Conservation (phyloP, 352 stramenopile species). For the Pythium coloratum region DNA sequence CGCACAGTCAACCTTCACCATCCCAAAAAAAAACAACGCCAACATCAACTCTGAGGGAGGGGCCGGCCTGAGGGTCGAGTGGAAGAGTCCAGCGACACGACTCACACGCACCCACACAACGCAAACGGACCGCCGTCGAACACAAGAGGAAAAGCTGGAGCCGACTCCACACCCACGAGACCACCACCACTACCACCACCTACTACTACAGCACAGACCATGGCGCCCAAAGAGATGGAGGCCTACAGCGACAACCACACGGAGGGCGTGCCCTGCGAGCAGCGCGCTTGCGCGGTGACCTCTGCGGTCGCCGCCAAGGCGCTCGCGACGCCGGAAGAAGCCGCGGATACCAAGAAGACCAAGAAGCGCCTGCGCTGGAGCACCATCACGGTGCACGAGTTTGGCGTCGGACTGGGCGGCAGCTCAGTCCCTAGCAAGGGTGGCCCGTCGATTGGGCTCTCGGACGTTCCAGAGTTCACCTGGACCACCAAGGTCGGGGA, state of each 20-base stretch:
- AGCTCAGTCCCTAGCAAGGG: slow-evolving; percentile 45
- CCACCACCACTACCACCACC: not conserved
- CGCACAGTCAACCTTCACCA: slow-evolving; percentile 9
- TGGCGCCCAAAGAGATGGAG: slow-evolving; percentile 52
- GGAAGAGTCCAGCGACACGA: slow-evolving; percentile 29
- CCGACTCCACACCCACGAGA: not conserved
- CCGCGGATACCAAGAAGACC: slow-evolving; percentile 63
- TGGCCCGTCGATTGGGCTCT: slow-evolving; percentile 44
- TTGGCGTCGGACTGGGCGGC: slow-evolving; percentile 43
- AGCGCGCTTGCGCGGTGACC: not conserved
- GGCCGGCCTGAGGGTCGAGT: not conserved
- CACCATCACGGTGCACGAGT: slow-evolving; percentile 62
- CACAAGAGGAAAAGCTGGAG: slow-evolving; percentile 11
- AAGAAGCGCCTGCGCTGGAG: slow-evolving; percentile 45
- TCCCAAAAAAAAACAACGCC: slow-evolving; percentile 38
- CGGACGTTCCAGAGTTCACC: slow-evolving; percentile 32
- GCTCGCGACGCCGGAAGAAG: slow-evolving; percentile 23
- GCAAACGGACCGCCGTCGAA: slow-evolving; percentile 23
- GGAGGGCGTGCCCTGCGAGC: not conserved
- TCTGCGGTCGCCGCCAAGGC: not conserved
- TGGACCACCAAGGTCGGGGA: slow-evolving; percentile 43
- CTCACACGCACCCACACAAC: slow-evolving; percentile 21
- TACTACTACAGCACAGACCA: slow-evolving; percentile 18
- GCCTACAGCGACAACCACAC: slow-evolving; percentile 10
- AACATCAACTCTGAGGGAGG: slow-evolving; percentile 28